Percentiles rank a stretch among this genome's conserved stretches.
These are phyloP conservation scores for Phytophthora tentaculata DNA, from an alignment of 352 stramenopile genomes.

Conservation along the genomic window DNA sequence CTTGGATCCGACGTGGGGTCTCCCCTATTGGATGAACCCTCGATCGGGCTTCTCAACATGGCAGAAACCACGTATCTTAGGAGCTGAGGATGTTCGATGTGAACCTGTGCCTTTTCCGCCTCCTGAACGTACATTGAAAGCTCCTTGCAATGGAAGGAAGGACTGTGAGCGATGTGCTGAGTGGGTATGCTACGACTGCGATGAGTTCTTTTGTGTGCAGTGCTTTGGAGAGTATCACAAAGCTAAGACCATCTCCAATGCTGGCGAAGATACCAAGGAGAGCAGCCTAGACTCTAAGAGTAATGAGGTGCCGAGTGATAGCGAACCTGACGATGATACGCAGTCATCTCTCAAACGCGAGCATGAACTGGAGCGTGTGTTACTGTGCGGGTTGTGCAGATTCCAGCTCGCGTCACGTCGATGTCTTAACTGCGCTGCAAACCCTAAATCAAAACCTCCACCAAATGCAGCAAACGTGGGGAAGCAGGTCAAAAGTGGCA, in stretches of 20 bases:
- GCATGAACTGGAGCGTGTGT: slow-evolving; percentile 50
- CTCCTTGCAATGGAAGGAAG: slow-evolving; percentile 49
- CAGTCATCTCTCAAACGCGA: slow-evolving; percentile 9
- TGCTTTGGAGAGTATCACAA: slow-evolving; percentile 57
- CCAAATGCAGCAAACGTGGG: not conserved
- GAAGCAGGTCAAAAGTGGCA: slow-evolving; percentile 5
- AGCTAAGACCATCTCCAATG: slow-evolving; percentile 22
- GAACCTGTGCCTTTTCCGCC: slow-evolving; percentile 61
- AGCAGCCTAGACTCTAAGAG: not conserved
- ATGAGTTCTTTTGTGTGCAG: slow-evolving; percentile 57
- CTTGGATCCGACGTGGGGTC: slow-evolving; percentile 60
- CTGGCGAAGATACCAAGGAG: not conserved
- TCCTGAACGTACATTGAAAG: slow-evolving; percentile 41
- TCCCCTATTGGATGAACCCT: slow-evolving; percentile 81
- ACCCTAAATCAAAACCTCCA: slow-evolving; percentile 4
- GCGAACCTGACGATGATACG: not conserved
- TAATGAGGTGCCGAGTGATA: not conserved
- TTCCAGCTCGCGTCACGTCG: slow-evolving; percentile 68
- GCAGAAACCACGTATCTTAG: slow-evolving; percentile 57
- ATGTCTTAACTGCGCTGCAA: slow-evolving; percentile 48
- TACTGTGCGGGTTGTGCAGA: slow-evolving; percentile 61
- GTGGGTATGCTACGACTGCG: slow-evolving; percentile 65
- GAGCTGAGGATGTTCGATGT: slow-evolving; percentile 54
- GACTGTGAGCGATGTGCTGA: slow-evolving; percentile 57
- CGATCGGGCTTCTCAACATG: slow-evolving; percentile 72